Evolutionary conservation across 1,284 basidiomycete species (phyloP), one percentile per base, ranked within the genome.

Genomic region (Tilletiopsis washingtonensis): DNA sequence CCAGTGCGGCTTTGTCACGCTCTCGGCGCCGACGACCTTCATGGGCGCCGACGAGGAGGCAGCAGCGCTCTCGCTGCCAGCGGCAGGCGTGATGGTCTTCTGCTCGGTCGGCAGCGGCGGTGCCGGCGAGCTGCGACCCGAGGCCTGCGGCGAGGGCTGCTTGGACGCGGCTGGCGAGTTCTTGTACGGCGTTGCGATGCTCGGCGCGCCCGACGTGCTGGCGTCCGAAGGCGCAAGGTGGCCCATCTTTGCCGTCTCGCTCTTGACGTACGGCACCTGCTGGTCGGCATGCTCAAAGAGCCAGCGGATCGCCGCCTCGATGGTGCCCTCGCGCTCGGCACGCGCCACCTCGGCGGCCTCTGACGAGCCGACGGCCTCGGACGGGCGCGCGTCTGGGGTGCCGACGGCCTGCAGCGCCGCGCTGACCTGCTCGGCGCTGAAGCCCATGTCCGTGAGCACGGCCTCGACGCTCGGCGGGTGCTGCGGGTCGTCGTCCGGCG

Each of bases 1-100:
- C 44, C 44, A 45, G 44, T 45, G 44, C 23, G 44, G 44, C 37
- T 14, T 45, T 19, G 44, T 45, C 5, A 45, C 44, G 9, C 15
- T 21, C 17, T 26, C 44, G 21, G 44, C 44, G 12, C 44, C 44
- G 17, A 45, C 29, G 11, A 45, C 44, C 17, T 26, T 34, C 32
- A 17, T 34, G 12, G 32, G 12, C 3, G 32, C 32, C 17, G 32
- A 2, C 12, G 2, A 12, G 12, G 32, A 34, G 12, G 12, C 32
- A 34, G 32, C 12, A 12, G 32, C 17, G 32, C 12, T 34, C 3
- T 34, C 32, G 17, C 12, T 2, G 32, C 32, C 32, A 17, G 17
- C 12, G 12, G 32, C 12, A 34, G 32, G 32, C 32, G 32, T 34
- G 32, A n/a, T n/a, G n/a, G 32, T 34, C 32, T 12, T 17, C 32